phyloP scores from a whole-genome alignment of 1,284 basidiomycete genomes.

The Tylopilus sp. region DNA sequence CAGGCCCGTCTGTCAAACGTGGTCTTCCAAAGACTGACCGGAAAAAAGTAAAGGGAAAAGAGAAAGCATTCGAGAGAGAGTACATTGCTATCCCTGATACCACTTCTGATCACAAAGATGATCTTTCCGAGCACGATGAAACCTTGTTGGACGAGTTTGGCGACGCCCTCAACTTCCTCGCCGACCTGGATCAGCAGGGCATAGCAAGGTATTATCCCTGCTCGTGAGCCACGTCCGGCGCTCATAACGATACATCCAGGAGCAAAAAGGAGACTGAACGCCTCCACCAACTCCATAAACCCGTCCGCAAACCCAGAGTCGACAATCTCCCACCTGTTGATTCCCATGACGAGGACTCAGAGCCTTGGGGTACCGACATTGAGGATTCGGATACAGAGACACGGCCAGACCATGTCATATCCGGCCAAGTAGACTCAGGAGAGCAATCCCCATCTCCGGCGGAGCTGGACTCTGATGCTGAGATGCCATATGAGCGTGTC shows the following conservation, averaged over 20 bases:
- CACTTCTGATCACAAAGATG: constrained; percentile 38
- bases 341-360: constrained; percentile 55
- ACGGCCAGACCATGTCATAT: constrained; percentile 20
- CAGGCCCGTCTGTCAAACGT: constrained; percentile 12
- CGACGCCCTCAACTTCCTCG: constrained; percentile 54
- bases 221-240: not conserved
- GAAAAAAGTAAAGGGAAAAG: constrained; percentile 48
- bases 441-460: constrained; percentile 12
- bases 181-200: constrained; percentile 59
- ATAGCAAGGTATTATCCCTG: constrained; percentile 57
- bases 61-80: constrained; percentile 53
- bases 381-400: constrained; percentile 33
- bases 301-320: constrained; percentile 42
- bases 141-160: constrained; percentile 58
- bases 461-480: constrained; percentile 52
- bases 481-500: constrained; percentile 65
- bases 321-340: constrained; percentile 64
- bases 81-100: constrained; percentile 58
- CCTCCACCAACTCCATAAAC: constrained; percentile 59
- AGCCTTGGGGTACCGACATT: constrained; percentile 50
- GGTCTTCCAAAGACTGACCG: constrained; percentile 20
- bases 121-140: constrained; percentile 60
- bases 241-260: constrained; percentile 40
- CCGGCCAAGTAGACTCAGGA: constrained; percentile 21
- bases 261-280: constrained; percentile 72